Evolutionary conservation across 352 stramenopile species (phyloP), one percentile per base, ranked within the genome.

Genomic region (Pythium biforme): DNA sequence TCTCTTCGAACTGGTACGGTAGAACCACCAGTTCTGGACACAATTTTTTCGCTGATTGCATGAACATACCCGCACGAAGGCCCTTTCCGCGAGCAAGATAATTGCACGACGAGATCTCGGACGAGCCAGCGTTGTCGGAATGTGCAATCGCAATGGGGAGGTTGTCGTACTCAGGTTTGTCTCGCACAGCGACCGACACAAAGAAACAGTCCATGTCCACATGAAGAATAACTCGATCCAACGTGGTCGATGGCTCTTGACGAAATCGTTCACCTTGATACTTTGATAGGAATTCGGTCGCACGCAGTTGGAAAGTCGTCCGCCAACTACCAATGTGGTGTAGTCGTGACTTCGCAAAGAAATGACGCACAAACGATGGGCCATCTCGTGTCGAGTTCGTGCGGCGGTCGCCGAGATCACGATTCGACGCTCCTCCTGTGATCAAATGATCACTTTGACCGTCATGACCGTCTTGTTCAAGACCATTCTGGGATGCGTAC

Each of bases 151-250:
- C 94, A 7, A 99, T 88, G 1, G 96, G 92, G 10, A 91, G 72
- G 10, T 79, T 70, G 31, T 82, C 54, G 31, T 85, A 73, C 33
- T 93, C 76, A 1, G 93, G 89, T 53, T 81, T 88, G 11, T 90
- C 91, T 27, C 83, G 67, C 22, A 98, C 72, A 14, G 85, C 90
- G 9, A 99, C 95, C 11, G 88, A 77, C 3, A 95, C 95, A 70
- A 99, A 99, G 76, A 99, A 99, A 59, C 90, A 98, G 73, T 99
- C 96, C 95, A 99, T 98, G 71, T 99, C 96, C 0, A 99, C 86
- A 55, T 99, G 95, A 51, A 98, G 72, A 41, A 99, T 93, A 41
- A 96, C 93, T 0, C 92, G 84, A 19, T 89, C 58, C 22, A 29
- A 72, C 0, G 77, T 87, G 9, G 59, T 70, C 9, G 66, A 23